Conservation (phyloP, 1,284 basidiomycete genomes). For the Leucoagaricus sp. region DNA sequence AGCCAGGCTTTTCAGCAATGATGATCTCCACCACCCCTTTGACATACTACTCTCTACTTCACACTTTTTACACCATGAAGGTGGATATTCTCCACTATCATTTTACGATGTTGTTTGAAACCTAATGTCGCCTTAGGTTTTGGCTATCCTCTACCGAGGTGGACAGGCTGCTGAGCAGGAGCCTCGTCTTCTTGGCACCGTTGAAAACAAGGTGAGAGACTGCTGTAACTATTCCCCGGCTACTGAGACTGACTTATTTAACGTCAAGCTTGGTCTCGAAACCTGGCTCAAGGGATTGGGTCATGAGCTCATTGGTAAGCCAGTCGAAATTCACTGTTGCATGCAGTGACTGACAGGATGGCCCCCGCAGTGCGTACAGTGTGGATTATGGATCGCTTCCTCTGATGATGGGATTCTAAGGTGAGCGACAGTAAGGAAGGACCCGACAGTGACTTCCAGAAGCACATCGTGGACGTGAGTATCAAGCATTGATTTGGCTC, state of each 20-base stretch:
- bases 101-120: conserved; percentile 1
- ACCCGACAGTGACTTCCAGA: conserved; percentile 82
- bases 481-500: neutral
- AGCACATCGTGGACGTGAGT: conserved; percentile 82
- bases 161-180: conserved; percentile 76
- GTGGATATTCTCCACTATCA: conserved; percentile 19
- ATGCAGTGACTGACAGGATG: conserved; percentile 8
- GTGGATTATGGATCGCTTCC: neutral
- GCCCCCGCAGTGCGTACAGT: conserved; percentile 15
- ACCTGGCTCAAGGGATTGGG: conserved; percentile 76
- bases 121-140: conserved; percentile 49
- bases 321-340: neutral
- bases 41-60: conserved; percentile 13
- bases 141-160: conserved; percentile 83
- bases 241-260: neutral
- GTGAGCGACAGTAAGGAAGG: conserved; percentile 91
- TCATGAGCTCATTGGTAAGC: conserved; percentile 72
- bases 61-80: conserved; percentile 35
- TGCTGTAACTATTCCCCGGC: neutral
- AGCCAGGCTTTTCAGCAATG: too few relatives aligned
- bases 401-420: conserved; percentile 31
- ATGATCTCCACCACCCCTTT: conserved; percentile 1
- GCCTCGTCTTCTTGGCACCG: conserved; percentile 85
- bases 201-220: conserved; percentile 77
- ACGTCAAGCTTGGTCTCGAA: conserved; percentile 67